These are phyloP conservation scores for Vigna reflexopilosa DNA, from an alignment of 306 rosid genomes.

Conservation along the genomic window DNA sequence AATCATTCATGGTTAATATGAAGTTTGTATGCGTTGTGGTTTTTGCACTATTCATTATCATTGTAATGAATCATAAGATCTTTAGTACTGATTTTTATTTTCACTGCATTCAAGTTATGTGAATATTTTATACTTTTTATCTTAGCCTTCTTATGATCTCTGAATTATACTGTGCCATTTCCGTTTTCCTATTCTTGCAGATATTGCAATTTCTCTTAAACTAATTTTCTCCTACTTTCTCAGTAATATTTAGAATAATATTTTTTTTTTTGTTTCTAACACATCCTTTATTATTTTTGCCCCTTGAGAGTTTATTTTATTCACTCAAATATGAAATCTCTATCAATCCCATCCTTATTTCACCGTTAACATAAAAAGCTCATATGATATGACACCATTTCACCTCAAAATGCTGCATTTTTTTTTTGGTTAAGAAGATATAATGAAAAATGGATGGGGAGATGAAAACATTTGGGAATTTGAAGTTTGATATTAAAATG, in stretches of 20 bases:
- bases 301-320: background rate
- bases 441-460: conserved; percentile 16
- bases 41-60: background rate
- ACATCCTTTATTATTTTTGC: background rate
- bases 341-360: background rate
- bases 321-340: background rate
- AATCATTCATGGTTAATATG: background rate
- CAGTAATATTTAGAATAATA: conserved; percentile 6
- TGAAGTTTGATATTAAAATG: conserved; percentile 18
- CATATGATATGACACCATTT: background rate
- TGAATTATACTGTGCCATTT: conserved; percentile 33
- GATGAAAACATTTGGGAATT: conserved; percentile 12
- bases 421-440: background rate
- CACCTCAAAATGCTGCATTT: background rate
- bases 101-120: background rate
- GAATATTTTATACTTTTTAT: conserved; percentile 9
- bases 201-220: conserved; percentile 15
- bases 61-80: background rate
- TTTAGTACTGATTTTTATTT: background rate
- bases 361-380: conserved; percentile 4
- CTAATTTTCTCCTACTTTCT: background rate
- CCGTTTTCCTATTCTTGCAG: conserved; percentile 8
- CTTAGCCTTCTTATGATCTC: background rate
- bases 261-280: background rate
- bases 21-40: background rate